Evolutionary conservation across 306 rosid species (phyloP), one percentile per base, ranked within the genome.

Genomic region (Vigna nakashimae): DNA sequence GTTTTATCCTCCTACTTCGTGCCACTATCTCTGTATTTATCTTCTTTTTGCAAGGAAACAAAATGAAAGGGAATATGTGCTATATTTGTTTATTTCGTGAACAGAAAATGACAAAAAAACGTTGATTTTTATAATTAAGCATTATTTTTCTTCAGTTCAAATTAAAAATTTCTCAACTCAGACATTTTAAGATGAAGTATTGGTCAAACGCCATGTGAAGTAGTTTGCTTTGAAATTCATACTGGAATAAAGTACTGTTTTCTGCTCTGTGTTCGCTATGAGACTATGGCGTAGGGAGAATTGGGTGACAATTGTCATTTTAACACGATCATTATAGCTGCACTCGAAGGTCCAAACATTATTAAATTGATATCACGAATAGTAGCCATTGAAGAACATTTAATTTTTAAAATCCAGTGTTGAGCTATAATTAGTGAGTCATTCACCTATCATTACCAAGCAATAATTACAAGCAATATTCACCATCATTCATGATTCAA

Each of bases 131-230:
- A 57, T 3, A 58, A 12, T 1, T 11, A 26, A 58, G 13, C 28
- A 58, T 58, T 12, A 2, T 11, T 28, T 60, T 15, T 60, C 10
- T 60, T 15, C 6, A 3, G 14, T 26, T 58, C 15, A 56, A 58
- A 26, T 24, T 58, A 58, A 26, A 59, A 14, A 3, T 30, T 12
- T 26, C 40, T 12, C 43, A 60, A 60, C n/a, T 12, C 38, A 5
- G n/a, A 14, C 22, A 32, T 60, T 60, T 60, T 6, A 30, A 15
- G 7, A 26, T 58, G 15, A 26, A 57, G 69, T 66, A 75, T 69
- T 86, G 86, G 90, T 87, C 89, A 87, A 89, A 81, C 60, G 56
- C 76, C 82, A 82, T 79, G 80, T 71, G 78, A 43, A 46, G 86
- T 83, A 77, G 86, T 74, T 75, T 74, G 78, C 18, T 18, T 26